phyloP scores from a whole-genome alignment of 352 stramenopile genomes.

The Globisporangium lucens region DNA sequence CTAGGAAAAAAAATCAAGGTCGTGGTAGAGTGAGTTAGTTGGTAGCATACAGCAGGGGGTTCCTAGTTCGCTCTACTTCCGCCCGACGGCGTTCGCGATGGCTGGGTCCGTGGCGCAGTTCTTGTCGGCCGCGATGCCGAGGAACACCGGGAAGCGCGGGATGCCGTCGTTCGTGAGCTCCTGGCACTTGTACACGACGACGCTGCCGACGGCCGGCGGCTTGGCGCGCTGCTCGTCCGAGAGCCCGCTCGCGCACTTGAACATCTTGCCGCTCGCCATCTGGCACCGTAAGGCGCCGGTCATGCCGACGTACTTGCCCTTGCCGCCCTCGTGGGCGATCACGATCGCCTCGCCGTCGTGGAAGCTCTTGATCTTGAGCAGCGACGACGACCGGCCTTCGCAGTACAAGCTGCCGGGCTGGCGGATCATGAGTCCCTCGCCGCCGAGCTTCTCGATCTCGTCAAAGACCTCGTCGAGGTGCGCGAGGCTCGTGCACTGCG shows the following conservation, averaged over 20 bases:
- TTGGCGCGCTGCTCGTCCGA: constrained; percentile 51
- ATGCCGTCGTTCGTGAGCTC: constrained; percentile 69
- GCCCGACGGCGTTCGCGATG: constrained; percentile 33
- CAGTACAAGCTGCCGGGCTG: constrained; percentile 53
- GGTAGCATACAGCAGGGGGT: too few species aligned
- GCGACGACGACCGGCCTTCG: constrained; percentile 41
- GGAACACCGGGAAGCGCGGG: constrained; percentile 71
- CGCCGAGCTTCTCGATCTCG: constrained; percentile 53
- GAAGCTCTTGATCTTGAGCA: constrained; percentile 82
- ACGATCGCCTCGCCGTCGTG: constrained; percentile 65
- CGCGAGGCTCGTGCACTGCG: constrained; percentile 39
- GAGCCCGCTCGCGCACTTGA: constrained; percentile 67
- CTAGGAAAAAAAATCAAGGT: too few species aligned
- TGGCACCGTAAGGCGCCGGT: constrained; percentile 52
- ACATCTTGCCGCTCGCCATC: constrained; percentile 67
- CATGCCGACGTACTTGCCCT: constrained; percentile 64
- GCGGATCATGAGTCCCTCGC: constrained; percentile 73
- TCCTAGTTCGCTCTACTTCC: constrained; percentile 5
- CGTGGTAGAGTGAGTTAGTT: too few species aligned
- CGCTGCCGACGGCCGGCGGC: constrained; percentile 46
- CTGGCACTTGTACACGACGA: constrained; percentile 81
- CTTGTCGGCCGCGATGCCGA: constrained; percentile 58
- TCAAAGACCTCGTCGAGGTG: constrained; percentile 55
- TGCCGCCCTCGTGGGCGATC: constrained; percentile 61
- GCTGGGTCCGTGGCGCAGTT: constrained; percentile 42